Evolutionary conservation across 2,329 filamentous ascomycete genomes (phyloP), one percentile per base, ranked within the genome.

Genomic region (Penicillium sp.): DNA sequence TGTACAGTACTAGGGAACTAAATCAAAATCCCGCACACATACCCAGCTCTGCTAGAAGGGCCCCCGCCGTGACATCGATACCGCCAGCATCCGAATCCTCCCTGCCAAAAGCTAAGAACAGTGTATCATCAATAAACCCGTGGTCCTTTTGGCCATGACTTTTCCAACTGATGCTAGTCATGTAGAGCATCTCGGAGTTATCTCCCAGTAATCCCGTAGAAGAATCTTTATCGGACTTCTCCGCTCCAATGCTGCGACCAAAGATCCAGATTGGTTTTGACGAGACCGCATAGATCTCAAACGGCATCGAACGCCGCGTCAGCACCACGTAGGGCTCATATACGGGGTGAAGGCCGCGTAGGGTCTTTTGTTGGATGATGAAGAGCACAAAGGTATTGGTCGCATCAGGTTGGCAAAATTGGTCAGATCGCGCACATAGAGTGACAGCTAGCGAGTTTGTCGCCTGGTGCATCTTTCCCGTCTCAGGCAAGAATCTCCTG

Each of bases 371-470:
- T 35, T 86, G 83, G 63, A 82, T 78, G 38, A 86, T 75, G 6
- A 74, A 74, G 46, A 86, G 67, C 55, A 85, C 70, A 64, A 82
- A 83, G 0, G 83, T 85, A 61, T 85, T 84, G 21, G 57, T 58
- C 6, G 75, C 71, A 41, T 71, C 69, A 0, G 74, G 66, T 0
- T 65, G 46, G 63, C 83, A 86, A 0, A 18, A 50, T 0, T 69
- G 60, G 41, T 85, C 81, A 2, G 69, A 59, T 2, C 79, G 75
- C 9, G 70, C 68, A 69, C 83, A 86, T 50, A 84, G 70, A 3
- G 82, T 85, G 37, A 86, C 68, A 1, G 76, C 68, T 0, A 86
- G 72, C 2, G 81, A 82, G 65, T 86, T 86, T 21, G 82, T 85
- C 6, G 83, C 79, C 65, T 86, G 83, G 61, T 86, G 83, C 31